Percentiles rank a stretch among this genome's conserved stretches.
Conservation (phyloP, 805 yeast species). For the Debaryomyces prosopidis region DNA sequence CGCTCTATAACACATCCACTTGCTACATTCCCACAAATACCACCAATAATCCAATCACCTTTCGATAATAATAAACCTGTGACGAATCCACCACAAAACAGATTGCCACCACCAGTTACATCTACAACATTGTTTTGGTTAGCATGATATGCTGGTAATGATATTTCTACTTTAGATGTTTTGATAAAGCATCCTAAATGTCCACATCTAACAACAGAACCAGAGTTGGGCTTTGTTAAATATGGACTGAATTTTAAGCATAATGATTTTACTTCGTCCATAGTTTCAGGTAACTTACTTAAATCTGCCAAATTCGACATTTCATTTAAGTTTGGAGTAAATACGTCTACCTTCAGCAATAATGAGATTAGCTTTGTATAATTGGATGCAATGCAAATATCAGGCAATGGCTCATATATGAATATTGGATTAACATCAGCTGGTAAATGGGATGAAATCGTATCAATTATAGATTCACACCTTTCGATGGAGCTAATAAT, state of each 20-base stretch:
- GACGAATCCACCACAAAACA: constrained; percentile 46
- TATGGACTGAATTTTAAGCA: constrained; percentile 42
- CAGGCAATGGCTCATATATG: constrained; percentile 89
- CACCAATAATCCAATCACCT: constrained; percentile 52
- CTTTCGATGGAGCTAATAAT: constrained; percentile 73
- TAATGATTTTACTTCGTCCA: constrained; percentile 40
- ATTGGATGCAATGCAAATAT: constrained; percentile 58
- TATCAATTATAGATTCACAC: constrained; percentile 47
- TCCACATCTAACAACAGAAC: constrained; percentile 76
- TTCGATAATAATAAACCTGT: constrained; percentile 54
- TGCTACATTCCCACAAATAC: constrained; percentile 70
- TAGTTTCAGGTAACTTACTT: constrained; percentile 41
- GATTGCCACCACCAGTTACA: constrained; percentile 48
- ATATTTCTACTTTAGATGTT: constrained; percentile 24
- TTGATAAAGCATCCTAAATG: constrained; percentile 61
- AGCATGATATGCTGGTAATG: constrained; percentile 77
- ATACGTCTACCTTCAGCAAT: constrained; percentile 50
- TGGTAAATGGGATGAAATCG: constrained; percentile 22
- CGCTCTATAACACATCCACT: constrained; percentile 84
- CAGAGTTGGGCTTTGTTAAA: constrained; percentile 42
- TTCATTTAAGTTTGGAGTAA: constrained; percentile 86
- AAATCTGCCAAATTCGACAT: constrained; percentile 63
- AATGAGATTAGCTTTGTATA: constrained; percentile 29
- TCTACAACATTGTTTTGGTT: constrained; percentile 36
- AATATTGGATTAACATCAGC: constrained; percentile 35